Evolutionary conservation across 106 monocot species (phyloP), one percentile per base, ranked within the genome.

Genomic region (Phalaenopsis equestris): DNA sequence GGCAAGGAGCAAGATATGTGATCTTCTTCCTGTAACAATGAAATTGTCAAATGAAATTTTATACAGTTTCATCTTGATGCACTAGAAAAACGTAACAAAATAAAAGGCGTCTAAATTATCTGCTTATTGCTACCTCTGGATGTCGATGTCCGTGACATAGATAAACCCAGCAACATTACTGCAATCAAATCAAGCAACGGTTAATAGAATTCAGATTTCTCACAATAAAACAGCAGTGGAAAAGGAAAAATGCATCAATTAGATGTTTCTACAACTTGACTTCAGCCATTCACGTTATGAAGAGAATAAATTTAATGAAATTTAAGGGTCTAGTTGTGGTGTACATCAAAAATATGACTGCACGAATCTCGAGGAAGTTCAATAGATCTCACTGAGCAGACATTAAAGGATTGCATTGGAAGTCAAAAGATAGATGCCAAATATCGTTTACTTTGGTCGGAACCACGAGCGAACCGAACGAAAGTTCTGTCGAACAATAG

Each of bases 81-180:
- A 76, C 43, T 21, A 55, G 17, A 68, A 58, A 1, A 43, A 46
- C 52, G 30, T 1, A n/a, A 41, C 18, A 79, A 23, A 55, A 80
- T n/a, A 57, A 23, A 64, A 65, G 52, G 12, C 52, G 14, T 52
- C 14, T 45, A 45, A 45, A 45, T 45, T 45, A 4, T 45, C 0
- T 52, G 52, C 52, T 52, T 52, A 12, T 10, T 70, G 39, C 1
- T 93, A 93, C 95, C 99, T 95, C 36, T 93, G 95, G 16, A 88
- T 88, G 83, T 99, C 99, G 48, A 99, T 90, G 72, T 93, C 90
- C 0, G 91, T 95, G 37, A 95, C 83, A 56, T 88, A 89, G 52
- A 99, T 86, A 80, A 93, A 95, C 47, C 99, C 99, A 0, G 99
- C 99, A 41, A 99, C 87, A 83, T 99, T 99, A 80, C 99, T 99